Conservation (phyloP, 371 early-diverging fungal species). For the Mortierella sp. region DNA sequence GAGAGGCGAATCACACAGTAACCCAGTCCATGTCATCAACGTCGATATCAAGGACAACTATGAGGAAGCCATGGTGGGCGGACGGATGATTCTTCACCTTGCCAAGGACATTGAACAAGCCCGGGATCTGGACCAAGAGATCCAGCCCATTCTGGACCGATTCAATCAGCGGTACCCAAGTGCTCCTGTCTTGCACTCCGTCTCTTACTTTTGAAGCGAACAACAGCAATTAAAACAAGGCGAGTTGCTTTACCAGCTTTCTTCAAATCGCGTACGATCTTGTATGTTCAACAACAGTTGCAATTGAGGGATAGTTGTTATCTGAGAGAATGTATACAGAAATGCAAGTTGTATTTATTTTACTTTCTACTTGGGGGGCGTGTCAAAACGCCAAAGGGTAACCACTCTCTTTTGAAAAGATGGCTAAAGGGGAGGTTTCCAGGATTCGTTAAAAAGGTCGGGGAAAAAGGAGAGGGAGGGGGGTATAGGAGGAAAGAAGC, state of each 20-base stretch:
- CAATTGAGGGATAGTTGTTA: too few species aligned
- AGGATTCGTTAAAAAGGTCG: constrained; percentile 10
- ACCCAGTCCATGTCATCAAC: constrained; percentile 94
- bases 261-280: neutral
- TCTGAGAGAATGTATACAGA: neutral
- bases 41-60: constrained; percentile 97
- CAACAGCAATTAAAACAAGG: neutral
- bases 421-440: constrained; percentile 6
- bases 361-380: constrained; percentile 2
- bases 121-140: constrained; percentile 85
- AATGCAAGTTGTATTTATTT: constrained; percentile 7
- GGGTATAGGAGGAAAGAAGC: constrained; percentile 9
- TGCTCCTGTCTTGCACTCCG: constrained; percentile 56
- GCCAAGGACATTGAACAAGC: constrained; percentile 77
- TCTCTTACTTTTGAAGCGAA: constrained; percentile 35
- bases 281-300: too few species aligned
- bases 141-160: constrained; percentile 82
- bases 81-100: constrained; percentile 84
- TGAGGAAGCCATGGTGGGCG: constrained; percentile 90
- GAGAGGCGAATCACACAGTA: constrained; percentile 74
- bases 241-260: neutral
- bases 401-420: neutral
- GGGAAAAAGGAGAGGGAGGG: neutral
- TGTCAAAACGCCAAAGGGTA: constrained; percentile 11
- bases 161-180: constrained; percentile 74